Evolutionary conservation across 495 filamentous ascomycete genomes (phyloP), one percentile per base, ranked within the genome.

Genomic region (Arthonia radiata): DNA sequence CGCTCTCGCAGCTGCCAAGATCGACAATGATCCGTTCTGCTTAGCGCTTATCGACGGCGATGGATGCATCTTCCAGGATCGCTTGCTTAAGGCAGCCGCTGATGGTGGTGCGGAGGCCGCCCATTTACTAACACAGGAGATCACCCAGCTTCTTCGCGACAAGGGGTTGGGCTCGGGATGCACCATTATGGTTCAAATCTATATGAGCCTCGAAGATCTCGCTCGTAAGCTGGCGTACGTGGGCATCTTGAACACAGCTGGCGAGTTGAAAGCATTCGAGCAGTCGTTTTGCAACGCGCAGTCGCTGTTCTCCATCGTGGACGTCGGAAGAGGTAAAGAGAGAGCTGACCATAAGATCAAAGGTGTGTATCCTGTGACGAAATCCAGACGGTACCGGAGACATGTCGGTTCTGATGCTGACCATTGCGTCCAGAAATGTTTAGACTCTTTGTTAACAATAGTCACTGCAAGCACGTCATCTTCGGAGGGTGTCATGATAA

Each of bases 401-500:
- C n/a, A n/a, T n/a, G n/a, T n/a, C 12, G 30, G 27, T 2, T 13
- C 18, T 7, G 19, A 27, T 6, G 13, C 21, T 23, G 27, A 7
- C 8, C 7, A 13, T 26, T 26, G 13, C 13, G 24, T 11, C 2
- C 26, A 46, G 43, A 46, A 37, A 44, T 38, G 35, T 38, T 52
- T 15, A 44, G 46, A 12, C 34, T 49, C 1, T 52, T 46, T 31
- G 34, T 43, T 29, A 32, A 31, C 8, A 52, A 49, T 27, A 27
- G 38, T 4, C 46, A 48, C 27, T 52, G 48, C 40, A 48, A 47
- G 29, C 48, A 51, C 32, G 44, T 52, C 24, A 40, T 48, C 28
- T 49, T 52, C 29, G 46, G 46, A 12, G 46, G 46, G 18, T 43
- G 39, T 17, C 44, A 46, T 19, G 48, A 52, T 35, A 40, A 42